Base-by-base conservation (phyloP, 768 basidiomycete species). In the Serendipita indica region DNA sequence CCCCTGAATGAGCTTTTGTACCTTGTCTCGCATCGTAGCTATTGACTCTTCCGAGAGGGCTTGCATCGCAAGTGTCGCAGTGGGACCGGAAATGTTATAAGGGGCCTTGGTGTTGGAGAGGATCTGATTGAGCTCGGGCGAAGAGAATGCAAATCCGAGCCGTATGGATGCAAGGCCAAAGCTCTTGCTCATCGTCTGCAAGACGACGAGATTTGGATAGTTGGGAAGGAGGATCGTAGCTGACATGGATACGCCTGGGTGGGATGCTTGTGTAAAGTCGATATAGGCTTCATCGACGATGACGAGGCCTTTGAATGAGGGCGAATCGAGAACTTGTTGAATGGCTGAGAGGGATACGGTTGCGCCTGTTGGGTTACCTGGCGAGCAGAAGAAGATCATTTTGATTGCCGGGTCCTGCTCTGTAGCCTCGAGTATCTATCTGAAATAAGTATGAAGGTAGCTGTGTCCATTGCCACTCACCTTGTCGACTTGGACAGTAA, bases 281-380 rank as follows among this genome's bases (percentile, higher is more conserved):
- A 98, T 86, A 71, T 99, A 98, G 0, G 96, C 96, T 69, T 99
- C 96, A 66, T 99, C 96, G 3, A 98, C 83, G 28, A 94, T 77
- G 35, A 97, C 83, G 61, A 99, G 81, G 5, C 96, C 96, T 64
- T 83, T 89, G 78, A 88, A 98, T 0, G 75, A 74, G 6, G 81
- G 76, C 69, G 87, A 87, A 30, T 91, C 83, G 25, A 94, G 73
- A 14, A 98, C 70, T 7, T 76, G 65, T 1, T 80, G 77, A 60
- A 98, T 74, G 12, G 83, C 77, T 7, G 76, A 65, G 25, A 93
- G 78, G 0, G 89, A 78, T 57, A 98, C 81, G 27, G 84, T 70
- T 0, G 93, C 97, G 6, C 92, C 91, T 0, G 92, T 93, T 0
- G 96, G 96, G 68, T 98, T 99, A 1, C 96, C 96, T 2, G 96